Evolutionary conservation across 2,329 filamentous ascomycete genomes (phyloP).

Genomic region (Botrytis cinerea): DNA sequence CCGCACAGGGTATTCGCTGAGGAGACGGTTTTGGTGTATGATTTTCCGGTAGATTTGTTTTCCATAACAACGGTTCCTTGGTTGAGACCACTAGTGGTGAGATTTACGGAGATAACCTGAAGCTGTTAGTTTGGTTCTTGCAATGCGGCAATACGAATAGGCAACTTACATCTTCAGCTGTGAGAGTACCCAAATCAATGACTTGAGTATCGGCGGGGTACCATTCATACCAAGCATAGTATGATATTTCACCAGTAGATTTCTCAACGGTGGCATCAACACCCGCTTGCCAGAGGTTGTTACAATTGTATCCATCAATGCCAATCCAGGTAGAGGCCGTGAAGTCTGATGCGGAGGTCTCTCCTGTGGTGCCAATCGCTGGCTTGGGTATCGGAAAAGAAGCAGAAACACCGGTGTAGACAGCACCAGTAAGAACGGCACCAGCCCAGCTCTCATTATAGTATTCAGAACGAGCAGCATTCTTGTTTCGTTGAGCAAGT

Average conservation of each 20-base stretch:
- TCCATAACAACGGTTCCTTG: slow-evolving; percentile 47
- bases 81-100: slow-evolving; percentile 22
- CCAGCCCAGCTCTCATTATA: slow-evolving; percentile 45
- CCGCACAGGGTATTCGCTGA: slow-evolving; percentile 43
- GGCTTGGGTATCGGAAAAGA: slow-evolving; percentile 43
- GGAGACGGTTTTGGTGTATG: slow-evolving; percentile 46
- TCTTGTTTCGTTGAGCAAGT: slow-evolving; percentile 4
- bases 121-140: slow-evolving; percentile 25
- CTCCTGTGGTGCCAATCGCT: slow-evolving; percentile 21
- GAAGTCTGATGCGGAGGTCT: slow-evolving; percentile 35
- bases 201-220: slow-evolving; percentile 56
- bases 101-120: slow-evolving; percentile 44
- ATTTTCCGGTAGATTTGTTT: slow-evolving; percentile 49
- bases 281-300: slow-evolving; percentile 55
- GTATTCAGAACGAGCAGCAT: background rate
- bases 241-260: slow-evolving; percentile 42
- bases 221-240: slow-evolving; percentile 62
- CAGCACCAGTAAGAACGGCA: slow-evolving; percentile 42
- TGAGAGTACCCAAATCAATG: slow-evolving; percentile 46
- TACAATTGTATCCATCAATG: slow-evolving; percentile 62
- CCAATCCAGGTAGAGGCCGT: slow-evolving; percentile 56
- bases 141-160: too few species aligned
- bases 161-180: slow-evolving; percentile 46
- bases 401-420: slow-evolving; percentile 43
- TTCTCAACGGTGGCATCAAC: slow-evolving; percentile 49